Conservation (phyloP, 2,329 filamentous ascomycete genomes). For the Ceratocystiopsis sp. region DNA sequence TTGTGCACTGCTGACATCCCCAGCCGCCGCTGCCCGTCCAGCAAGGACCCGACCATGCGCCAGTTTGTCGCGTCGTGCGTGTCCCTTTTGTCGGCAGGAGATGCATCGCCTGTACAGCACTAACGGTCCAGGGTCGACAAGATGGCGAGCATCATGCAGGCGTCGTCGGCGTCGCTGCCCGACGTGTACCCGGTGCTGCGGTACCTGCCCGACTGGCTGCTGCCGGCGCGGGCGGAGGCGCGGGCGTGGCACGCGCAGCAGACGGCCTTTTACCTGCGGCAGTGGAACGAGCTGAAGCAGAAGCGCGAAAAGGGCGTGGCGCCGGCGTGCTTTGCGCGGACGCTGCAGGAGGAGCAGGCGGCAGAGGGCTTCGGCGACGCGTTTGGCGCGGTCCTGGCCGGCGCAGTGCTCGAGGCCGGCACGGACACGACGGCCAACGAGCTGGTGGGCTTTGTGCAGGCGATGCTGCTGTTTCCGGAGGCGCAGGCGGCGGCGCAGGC, state of each 20-base stretch:
- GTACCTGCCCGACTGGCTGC: slow-evolving; percentile 23
- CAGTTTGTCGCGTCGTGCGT: no score
- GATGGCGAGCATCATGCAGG: slow-evolving; percentile 3
- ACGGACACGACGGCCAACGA: slow-evolving; percentile 25
- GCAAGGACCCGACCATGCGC: no score
- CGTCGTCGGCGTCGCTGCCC: background rate
- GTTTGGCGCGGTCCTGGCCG: slow-evolving; percentile 16
- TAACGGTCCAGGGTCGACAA: no score
- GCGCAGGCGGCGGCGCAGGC: slow-evolving; percentile 23
- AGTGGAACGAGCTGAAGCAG: slow-evolving; percentile 24
- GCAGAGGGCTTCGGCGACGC: slow-evolving; percentile 15
- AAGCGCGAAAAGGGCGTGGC: slow-evolving; percentile 14
- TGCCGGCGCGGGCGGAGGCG: slow-evolving; percentile 22
- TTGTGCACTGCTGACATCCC: no score
- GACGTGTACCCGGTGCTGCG: slow-evolving; percentile 11
- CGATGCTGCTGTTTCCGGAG: slow-evolving; percentile 25
- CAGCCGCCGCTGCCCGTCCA: no score
- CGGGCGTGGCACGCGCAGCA: slow-evolving; percentile 25
- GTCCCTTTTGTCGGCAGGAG: no score
- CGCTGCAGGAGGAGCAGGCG: slow-evolving; percentile 8
- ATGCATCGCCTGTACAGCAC: no score
- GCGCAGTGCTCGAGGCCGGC: slow-evolving; percentile 21
- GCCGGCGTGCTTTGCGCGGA: slow-evolving; percentile 7
- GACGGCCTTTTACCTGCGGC: slow-evolving; percentile 21
- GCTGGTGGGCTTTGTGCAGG: slow-evolving; percentile 25